Evolutionary conservation across 768 basidiomycete species (phyloP).

Genomic region (Leccinum imitatum): DNA sequence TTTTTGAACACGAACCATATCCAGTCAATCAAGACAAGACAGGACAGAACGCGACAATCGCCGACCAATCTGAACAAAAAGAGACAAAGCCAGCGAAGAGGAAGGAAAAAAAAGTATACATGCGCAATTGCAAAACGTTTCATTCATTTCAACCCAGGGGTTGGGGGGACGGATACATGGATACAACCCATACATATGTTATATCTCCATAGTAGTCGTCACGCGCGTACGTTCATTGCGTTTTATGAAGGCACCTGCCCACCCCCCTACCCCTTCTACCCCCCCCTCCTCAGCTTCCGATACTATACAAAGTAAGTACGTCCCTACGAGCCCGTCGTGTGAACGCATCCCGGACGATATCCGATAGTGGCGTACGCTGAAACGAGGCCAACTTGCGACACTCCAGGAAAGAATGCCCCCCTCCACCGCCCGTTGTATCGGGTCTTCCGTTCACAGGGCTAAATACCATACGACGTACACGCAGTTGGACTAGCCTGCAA

Average conservation of each 20-base stretch:
- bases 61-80: conserved; percentile 17
- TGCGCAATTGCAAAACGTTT: background rate
- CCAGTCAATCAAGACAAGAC: background rate
- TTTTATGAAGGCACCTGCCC: conserved; percentile 19
- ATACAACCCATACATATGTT: background rate
- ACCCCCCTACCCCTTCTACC: background rate
- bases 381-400: conserved; percentile 3
- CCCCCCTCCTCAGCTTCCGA: background rate
- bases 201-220: conserved; percentile 2
- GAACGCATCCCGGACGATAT: conserved; percentile 15
- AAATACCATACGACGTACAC: background rate
- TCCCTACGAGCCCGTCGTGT: conserved; percentile 20
- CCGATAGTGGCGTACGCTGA: conserved; percentile 18
- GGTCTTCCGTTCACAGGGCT: background rate
- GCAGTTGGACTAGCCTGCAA: background rate
- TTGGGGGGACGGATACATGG: background rate
- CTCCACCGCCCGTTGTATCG: background rate
- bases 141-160: background rate
- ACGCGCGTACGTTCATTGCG: background rate
- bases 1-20: background rate
- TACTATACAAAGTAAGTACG: background rate
- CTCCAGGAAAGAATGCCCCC: background rate
- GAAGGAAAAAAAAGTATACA: background rate
- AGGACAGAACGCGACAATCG: background rate
- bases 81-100: background rate